A percentile compares a stretch with the other conserved stretches of the same genome.
phyloP scores from a whole-genome alignment of 176 grass and related monocot species.

The Bolboschoenus planiculmis region DNA sequence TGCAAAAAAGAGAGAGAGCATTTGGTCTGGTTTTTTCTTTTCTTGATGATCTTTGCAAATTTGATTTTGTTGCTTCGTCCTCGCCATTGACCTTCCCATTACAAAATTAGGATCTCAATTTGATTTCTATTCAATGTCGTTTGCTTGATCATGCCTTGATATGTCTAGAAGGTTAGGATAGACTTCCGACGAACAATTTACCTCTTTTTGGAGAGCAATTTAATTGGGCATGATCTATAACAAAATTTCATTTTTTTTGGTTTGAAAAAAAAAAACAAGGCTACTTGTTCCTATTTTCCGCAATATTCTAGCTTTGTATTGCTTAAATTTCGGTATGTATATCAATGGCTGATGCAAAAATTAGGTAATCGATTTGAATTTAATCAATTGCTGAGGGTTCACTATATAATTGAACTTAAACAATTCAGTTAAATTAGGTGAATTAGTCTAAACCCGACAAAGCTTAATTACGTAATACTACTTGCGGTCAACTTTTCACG shows the following conservation, averaged over 20 bases:
- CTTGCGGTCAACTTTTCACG: background rate
- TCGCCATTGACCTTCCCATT: too few relatives aligned
- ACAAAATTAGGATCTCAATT: too few relatives aligned
- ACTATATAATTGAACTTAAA: background rate
- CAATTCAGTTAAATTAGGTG: background rate
- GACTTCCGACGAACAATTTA: too few relatives aligned
- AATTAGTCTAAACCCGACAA: background rate
- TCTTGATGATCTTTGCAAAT: too few relatives aligned
- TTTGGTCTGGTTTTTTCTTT: too few relatives aligned
- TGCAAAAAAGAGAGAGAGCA: too few relatives aligned
- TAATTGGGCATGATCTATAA: background rate
- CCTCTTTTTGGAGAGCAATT: background rate
- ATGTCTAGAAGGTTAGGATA: background rate
- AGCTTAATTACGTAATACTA: background rate
- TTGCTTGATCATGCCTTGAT: background rate
- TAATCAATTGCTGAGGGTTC: background rate
- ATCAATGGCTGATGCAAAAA: background rate
- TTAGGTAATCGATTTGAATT: background rate
- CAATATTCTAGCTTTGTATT: background rate
- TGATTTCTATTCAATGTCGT: too few relatives aligned
- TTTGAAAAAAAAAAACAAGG: too few relatives aligned
- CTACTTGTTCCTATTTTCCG: background rate
- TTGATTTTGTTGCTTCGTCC: too few relatives aligned
- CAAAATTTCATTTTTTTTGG: background rate
- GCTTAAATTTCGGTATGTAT: background rate